Evolutionary conservation across 2,329 filamentous ascomycete genomes (phyloP).

Genomic region (Colletotrichum tofieldiae): DNA sequence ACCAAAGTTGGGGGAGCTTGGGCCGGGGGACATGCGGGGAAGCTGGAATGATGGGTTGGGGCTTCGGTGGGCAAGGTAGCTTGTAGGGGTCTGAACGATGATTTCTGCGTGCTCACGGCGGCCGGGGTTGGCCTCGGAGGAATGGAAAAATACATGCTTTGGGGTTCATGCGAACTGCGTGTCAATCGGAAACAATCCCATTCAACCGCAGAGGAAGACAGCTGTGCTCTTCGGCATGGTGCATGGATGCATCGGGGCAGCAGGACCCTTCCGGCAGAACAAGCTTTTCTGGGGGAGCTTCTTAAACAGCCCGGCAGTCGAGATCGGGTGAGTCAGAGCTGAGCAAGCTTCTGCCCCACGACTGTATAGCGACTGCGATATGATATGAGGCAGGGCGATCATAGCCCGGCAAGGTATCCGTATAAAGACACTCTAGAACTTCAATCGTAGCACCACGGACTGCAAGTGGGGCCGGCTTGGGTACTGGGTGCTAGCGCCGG

Average conservation of each 20-base stretch:
- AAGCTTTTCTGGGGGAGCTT: neutral
- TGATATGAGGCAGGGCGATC: neutral
- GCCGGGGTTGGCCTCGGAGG: neutral
- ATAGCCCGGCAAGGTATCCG: neutral
- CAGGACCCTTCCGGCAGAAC: neutral
- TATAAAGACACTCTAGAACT: neutral
- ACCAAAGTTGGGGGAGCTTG: slow-evolving; percentile 2
- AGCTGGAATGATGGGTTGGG: neutral
- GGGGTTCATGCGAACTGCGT: no score
- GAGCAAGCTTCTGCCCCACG: neutral
- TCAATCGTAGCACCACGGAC: neutral
- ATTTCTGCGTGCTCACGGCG: neutral
- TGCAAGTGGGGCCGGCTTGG: neutral
- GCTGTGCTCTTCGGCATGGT: neutral
- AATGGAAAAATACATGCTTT: no score
- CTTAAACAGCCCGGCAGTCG: neutral
- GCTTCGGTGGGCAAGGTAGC: neutral
- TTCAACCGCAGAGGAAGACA: neutral
- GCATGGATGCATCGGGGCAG: neutral
- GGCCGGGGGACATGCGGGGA: neutral
- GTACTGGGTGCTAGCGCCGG: neutral
- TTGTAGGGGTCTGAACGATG: neutral
- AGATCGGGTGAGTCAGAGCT: neutral
- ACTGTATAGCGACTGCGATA: neutral
- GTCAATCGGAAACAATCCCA: neutral